Base-by-base conservation (phyloP, 495 filamentous ascomycete species). In the Penicillium pancosmium region DNA sequence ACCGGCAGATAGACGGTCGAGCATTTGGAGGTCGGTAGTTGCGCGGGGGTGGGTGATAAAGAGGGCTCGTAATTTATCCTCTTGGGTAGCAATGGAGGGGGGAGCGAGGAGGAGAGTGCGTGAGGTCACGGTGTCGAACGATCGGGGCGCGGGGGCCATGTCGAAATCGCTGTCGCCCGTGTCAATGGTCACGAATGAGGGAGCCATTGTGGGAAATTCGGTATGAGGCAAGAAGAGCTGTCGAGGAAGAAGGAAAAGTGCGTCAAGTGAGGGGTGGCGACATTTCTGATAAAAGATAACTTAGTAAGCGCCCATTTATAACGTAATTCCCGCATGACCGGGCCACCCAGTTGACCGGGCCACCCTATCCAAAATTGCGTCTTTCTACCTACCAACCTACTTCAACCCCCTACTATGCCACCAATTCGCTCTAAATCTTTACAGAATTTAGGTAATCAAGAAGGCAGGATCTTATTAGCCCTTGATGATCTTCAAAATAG, bases 21-120 rank as follows among this genome's bases (percentile, higher is more conserved):
- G 90, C 94, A 99, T 99, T 70, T 98, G 95, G 40, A 99, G 81
- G 69, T 99, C 94, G 50, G 91, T 92, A 35, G 80, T 75, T 55
- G 78, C 72, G 65, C 91, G 88, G 69, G 91, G 84, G 74, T 90
- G 84, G 38, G 85, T 78, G 23, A 78, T 78, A 62, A 88, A 81
- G 35, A 86, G 69, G 35, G 68, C 72, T 40, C 84, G 72, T 49
- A 91, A 75, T 65, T 81, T 80, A 33, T 85, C 81, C 13, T 86
- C 86, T 61, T 88, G 85, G 10, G 87, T 81, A 43, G 89, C 82
- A 50, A 91, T 80, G 21, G 88, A 90, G n/a, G 89, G 88, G 16
- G 88, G 88, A 15, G 87, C 86, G 53, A 91, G 83, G 43, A 91
- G 81, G 55, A 91, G 84, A 9, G 81, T 89, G 60, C 85, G 82